phyloP scores from a whole-genome alignment of 192 early-diverging fungal species.

The Thamnidium elegans region DNA sequence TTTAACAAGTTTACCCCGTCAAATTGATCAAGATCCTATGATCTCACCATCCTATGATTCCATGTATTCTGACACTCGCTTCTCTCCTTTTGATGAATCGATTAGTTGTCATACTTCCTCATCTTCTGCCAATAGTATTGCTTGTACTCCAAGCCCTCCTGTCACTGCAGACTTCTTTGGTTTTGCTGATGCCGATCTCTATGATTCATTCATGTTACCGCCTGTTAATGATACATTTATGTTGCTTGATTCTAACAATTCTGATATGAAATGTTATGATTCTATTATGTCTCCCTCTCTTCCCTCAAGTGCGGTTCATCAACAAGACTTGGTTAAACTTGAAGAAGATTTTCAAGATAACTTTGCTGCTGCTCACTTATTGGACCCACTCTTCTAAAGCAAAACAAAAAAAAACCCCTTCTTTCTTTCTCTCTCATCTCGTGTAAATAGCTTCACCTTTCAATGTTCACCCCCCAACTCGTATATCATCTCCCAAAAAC shows the following conservation, averaged over 20 bases:
- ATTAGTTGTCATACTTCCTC: constrained; percentile 13
- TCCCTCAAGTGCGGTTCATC: constrained; percentile 2
- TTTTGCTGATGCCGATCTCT: constrained; percentile 13
- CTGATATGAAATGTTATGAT: constrained; percentile 15
- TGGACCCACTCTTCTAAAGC: constrained; percentile 24
- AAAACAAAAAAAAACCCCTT: neutral
- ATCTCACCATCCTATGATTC: constrained; percentile 11
- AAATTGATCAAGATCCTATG: constrained; percentile 7
- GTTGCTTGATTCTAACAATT: constrained; percentile 8
- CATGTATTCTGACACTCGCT: constrained; percentile 1
- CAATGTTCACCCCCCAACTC: too few relatives aligned
- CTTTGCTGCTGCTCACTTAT: constrained; percentile 7
- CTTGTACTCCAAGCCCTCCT: constrained; percentile 25
- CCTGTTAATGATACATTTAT: constrained; percentile 24
- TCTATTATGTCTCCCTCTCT: constrained; percentile 18
- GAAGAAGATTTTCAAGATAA: constrained; percentile 17
- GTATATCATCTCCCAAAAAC: too few relatives aligned
- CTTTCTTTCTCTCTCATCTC: too few relatives aligned
- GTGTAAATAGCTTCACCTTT: too few relatives aligned
- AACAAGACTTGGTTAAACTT: constrained; percentile 20
- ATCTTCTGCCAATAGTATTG: constrained; percentile 7
- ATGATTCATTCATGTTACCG: constrained; percentile 29
- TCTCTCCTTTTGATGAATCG: constrained; percentile 20
- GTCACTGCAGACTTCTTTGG: constrained; percentile 12
- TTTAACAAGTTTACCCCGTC: neutral